Conservation (phyloP, 805 yeast species). For the Blastobotrys americana region DNA sequence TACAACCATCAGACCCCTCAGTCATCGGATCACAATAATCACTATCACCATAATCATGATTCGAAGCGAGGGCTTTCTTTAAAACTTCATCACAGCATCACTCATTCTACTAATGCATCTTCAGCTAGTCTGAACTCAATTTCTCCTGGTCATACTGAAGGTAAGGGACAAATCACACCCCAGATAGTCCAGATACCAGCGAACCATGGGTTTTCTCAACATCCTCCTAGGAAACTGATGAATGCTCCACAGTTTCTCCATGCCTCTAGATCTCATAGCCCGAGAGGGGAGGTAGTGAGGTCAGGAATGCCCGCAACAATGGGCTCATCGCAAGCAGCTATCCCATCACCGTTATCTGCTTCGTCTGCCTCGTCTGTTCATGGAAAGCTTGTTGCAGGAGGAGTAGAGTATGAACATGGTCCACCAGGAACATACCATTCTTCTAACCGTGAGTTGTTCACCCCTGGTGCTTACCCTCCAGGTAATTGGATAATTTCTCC, state of each 20-base stretch:
- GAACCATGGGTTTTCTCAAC: background rate
- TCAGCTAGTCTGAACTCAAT: background rate
- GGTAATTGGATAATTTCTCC: background rate
- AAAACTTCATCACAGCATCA: background rate
- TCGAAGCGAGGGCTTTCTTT: background rate
- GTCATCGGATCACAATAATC: background rate
- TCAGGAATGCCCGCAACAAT: slow-evolving; percentile 1
- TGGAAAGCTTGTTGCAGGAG: too few relatives aligned
- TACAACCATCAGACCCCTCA: background rate
- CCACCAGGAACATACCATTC: too few relatives aligned
- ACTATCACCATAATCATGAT: background rate
- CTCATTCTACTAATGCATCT: background rate
- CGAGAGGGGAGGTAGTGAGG: slow-evolving; percentile 4
- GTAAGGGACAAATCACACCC: slow-evolving; percentile 6
- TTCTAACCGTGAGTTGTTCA: too few relatives aligned
- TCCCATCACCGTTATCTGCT: background rate
- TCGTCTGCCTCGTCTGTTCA: too few relatives aligned
- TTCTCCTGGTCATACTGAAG: background rate
- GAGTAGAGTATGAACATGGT: too few relatives aligned
- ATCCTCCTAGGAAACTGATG: background rate
- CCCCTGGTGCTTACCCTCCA: too few relatives aligned
- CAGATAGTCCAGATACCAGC: slow-evolving; percentile 8
- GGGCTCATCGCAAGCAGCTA: background rate
- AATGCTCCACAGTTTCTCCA: background rate
- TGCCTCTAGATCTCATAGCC: too few relatives aligned